Base-by-base conservation (phyloP, 768 basidiomycete genomes). In the Pleurotus tuoliensis region DNA sequence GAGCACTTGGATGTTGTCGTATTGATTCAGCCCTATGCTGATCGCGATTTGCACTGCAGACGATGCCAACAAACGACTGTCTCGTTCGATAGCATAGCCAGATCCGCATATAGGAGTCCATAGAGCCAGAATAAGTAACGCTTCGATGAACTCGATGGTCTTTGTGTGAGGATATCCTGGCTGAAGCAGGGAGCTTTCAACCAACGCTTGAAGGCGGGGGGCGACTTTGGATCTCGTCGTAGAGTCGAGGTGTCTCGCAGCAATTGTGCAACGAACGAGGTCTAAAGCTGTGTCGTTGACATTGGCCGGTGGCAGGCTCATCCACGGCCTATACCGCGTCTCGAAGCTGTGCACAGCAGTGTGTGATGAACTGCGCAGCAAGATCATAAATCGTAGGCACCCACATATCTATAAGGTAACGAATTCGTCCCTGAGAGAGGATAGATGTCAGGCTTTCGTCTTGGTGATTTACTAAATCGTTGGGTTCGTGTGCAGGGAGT, bases 21-120 rank as follows among this genome's bases (percentile, higher is more conserved):
- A 40, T 11, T 39, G 51, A 40, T 15, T n/a, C 3, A 79, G 64
- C 24, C 70, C 72, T 49, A 80, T 61, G 59, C 75, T 77, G 63
- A 74, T 76, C 18, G 76, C 77, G 75, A 78, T 78, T 47, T 71
- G 75, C 25, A 80, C 71, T 13, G 79, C 79, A 15, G 76, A 66
- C 7, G 69, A 73, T 39, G 73, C 68, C 34, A 73, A 61, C 40
- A 77, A 54, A 40, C 76, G 71, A 24, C 69, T 74, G 25, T 79
- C 79, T 4, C 71, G 70, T 7, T 52, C 40, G 64, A 67, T 54
- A 67, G 64, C 49, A 62, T 67, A 7, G 62, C 59, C 37, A 22
- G 15, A 53, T 27, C 71, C 68, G 22, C 68, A 71, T 30, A 78
- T 64, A 4, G 79, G 76, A 6, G 73, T 67, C 78, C 78, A 79